Conservation (phyloP, 768 basidiomycete genomes). For the Sarcodon sp. region DNA sequence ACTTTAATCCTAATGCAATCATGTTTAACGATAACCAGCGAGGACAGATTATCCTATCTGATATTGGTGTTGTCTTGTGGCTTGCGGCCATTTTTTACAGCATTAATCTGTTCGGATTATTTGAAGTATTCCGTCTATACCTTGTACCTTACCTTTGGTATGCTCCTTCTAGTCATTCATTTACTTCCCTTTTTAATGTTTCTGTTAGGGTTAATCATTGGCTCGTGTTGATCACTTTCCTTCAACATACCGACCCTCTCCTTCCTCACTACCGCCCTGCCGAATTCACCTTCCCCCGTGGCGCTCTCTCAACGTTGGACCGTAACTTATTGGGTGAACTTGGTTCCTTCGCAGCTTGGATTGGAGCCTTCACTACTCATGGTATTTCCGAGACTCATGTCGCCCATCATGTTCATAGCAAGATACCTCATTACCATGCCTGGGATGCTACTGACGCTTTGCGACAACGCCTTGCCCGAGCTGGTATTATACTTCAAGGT, state of each 20-base stretch:
- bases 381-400: slow-evolving; percentile 95
- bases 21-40: slow-evolving; percentile 83
- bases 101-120: slow-evolving; percentile 51
- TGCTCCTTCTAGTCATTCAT: slow-evolving; percentile 3
- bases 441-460: slow-evolving; percentile 89
- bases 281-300: slow-evolving; percentile 89
- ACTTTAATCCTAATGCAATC: slow-evolving; percentile 66
- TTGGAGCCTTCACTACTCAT: slow-evolving; percentile 77
- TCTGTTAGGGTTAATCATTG: slow-evolving; percentile 71
- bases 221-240: slow-evolving; percentile 93
- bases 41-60: slow-evolving; percentile 67
- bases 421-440: slow-evolving; percentile 93
- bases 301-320: slow-evolving; percentile 87
- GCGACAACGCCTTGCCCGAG: slow-evolving; percentile 51
- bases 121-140: slow-evolving; percentile 67
- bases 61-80: slow-evolving; percentile 72
- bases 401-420: slow-evolving; percentile 83
- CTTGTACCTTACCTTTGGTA: slow-evolving; percentile 81
- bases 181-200: not conserved
- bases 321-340: slow-evolving; percentile 68
- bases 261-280: slow-evolving; percentile 87
- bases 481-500: slow-evolving; percentile 54
- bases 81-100: slow-evolving; percentile 41
- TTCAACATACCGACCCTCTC: slow-evolving; percentile 94
- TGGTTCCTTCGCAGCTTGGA: slow-evolving; percentile 70